Base-by-base conservation (phyloP, 164 flowering plant species). In the Platanus orientalis region DNA sequence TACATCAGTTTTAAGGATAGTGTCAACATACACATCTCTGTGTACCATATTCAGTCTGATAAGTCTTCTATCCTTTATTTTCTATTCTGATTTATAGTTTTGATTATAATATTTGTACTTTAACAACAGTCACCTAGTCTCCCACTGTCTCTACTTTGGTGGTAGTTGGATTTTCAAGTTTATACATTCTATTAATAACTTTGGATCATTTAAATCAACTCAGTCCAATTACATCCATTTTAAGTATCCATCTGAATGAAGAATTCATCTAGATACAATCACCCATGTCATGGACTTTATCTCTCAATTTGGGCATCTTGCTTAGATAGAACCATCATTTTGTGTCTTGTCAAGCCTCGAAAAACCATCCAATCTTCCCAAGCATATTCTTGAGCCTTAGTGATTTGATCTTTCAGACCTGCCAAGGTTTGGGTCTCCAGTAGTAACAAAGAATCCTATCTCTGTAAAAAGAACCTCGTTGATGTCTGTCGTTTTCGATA, bases 331-430 rank as follows among this genome's bases (percentile, higher is more conserved):
- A 42, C 23, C 58, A 59, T 30, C 34, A 9, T 28, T 62, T 26
- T 39, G 61, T 28, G 11, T 54, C 7, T 50, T 48, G 19, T 25
- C 50, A 23, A 21, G 26, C 60, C 56, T 13, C n/a, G n/a, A n/a
- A n/a, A n/a, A n/a, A n/a, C n/a, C n/a, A n/a, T n/a, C n/a, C n/a
- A n/a, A 34, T 63, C 54, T 62, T 61, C 29, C 52, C 25, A 23
- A 63, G 54, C 44, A 19, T 47, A 49, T 29, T 48, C 25, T 24
- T 67, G 39, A 59, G 21, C 57, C 39, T 16, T 23, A 57, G 54
- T n/a, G n/a, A 63, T 47, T 34, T 62, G 64, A 45, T 59, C 59
- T 61, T 66, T 63, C 25, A 71, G 16, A 50, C 75, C 71, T n/a
- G 57, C 10, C 30, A 68, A 64, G 40, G 20, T 60, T 60, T 44